Evolutionary conservation across 306 rosid species (phyloP).

Genomic region (Glycyrrhiza uralensis): DNA sequence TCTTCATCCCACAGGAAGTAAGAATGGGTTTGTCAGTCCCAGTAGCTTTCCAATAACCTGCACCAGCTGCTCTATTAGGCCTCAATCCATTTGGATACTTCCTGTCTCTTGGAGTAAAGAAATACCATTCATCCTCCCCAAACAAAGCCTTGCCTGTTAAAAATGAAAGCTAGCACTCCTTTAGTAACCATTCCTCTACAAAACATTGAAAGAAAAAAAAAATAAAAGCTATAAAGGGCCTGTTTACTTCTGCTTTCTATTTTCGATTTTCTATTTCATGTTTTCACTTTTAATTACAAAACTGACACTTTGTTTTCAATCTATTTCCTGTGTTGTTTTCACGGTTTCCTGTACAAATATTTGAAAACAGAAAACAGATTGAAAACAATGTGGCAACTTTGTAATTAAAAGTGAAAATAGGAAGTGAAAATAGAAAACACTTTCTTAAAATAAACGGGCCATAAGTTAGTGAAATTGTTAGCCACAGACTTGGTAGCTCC

Average conservation of each 20-base stretch:
- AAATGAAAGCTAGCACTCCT: not conserved
- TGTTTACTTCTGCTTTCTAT: too few relatives aligned
- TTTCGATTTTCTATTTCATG: too few relatives aligned
- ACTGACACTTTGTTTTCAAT: not conserved
- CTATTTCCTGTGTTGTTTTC: too few relatives aligned
- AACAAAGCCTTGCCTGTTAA: constrained; percentile 45
- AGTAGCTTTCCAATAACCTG: constrained; percentile 82
- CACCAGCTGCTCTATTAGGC: constrained; percentile 74
- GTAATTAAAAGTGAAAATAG: too few relatives aligned
- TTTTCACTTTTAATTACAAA: not conserved
- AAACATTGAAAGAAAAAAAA: not conserved
- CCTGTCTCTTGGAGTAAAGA: constrained; percentile 72
- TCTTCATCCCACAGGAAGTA: constrained; percentile 55
- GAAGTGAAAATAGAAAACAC: not conserved
- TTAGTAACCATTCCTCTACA: not conserved
- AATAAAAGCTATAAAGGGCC: not conserved
- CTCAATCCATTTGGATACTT: constrained; percentile 80
- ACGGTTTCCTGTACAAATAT: not conserved
- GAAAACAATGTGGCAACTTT: too few relatives aligned
- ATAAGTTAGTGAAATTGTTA: not conserved
- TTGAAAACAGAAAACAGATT: too few relatives aligned
- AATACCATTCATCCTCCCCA: constrained; percentile 76
- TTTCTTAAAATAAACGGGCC: not conserved
- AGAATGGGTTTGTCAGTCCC: constrained; percentile 71
- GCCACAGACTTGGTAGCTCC: constrained; percentile 59